Percentiles rank a stretch among this genome's conserved stretches.
Evolutionary conservation across 2,329 filamentous ascomycete genomes (phyloP).

Genomic region (Colletotrichum orchidophilum): DNA sequence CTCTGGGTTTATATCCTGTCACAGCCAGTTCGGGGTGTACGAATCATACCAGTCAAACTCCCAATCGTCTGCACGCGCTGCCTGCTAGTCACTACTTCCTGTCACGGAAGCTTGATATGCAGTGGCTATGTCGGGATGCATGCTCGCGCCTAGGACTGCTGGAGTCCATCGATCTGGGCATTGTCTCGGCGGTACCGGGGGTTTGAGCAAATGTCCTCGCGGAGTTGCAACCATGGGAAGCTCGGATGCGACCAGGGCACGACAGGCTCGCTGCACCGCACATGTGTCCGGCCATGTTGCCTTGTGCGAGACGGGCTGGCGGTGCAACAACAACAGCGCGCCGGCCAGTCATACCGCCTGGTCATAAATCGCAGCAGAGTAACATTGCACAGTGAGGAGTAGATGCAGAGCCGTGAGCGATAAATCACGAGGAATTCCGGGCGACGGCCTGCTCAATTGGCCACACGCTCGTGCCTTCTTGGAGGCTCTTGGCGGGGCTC

Average conservation of each 20-base stretch:
- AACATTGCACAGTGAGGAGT: neutral
- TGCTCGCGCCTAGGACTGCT: neutral
- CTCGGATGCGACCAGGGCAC: constrained; percentile 11
- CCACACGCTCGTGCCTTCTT: constrained; percentile 7
- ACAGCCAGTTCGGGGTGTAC: no score
- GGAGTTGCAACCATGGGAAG: neutral
- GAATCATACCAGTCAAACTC: neutral
- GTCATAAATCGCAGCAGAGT: constrained; percentile 3
- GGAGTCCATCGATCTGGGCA: constrained; percentile 18
- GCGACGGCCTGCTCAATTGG: neutral
- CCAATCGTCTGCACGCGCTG: neutral
- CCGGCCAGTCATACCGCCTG: no score
- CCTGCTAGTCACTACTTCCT: constrained; percentile 11
- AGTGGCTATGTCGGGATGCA: constrained; percentile 1
- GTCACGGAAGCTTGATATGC: constrained; percentile 9
- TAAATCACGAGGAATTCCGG: constrained; percentile 3
- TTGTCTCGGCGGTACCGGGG: constrained; percentile 9
- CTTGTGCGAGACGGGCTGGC: neutral
- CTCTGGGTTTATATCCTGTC: constrained; percentile 11
- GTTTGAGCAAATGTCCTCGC: neutral
- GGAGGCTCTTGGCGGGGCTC: constrained; percentile 25
- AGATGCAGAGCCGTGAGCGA: constrained; percentile 12
- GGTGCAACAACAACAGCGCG: neutral
- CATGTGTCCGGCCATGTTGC: neutral
- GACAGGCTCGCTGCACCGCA: neutral